Conservation (phyloP, 176 grass and related monocot genomes). For the Zea luxurians region DNA sequence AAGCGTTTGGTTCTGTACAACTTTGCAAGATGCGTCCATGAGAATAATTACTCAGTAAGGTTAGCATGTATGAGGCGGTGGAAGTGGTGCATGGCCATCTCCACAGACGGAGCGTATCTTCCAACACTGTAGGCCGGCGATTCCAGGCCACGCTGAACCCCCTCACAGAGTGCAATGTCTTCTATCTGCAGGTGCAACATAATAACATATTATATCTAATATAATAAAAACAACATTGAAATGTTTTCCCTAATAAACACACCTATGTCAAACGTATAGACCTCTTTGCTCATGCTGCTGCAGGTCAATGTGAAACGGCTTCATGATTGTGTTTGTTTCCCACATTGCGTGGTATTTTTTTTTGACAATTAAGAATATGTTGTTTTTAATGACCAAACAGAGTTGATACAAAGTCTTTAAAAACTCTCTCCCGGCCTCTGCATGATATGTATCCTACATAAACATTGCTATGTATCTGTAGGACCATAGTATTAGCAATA, state of each 20-base stretch:
- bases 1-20: not conserved
- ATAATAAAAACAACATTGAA: conserved; percentile 5
- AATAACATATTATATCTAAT: not conserved
- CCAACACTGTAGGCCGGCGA: conserved; percentile 71
- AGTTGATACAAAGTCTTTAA: too few relatives aligned
- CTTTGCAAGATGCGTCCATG: not conserved
- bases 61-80: conserved; percentile 62
- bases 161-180: conserved; percentile 86
- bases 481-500: not conserved
- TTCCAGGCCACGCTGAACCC: conserved; percentile 76
- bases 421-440: too few relatives aligned
- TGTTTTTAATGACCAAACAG: too few relatives aligned
- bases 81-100: conserved; percentile 98
- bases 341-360: not conserved
- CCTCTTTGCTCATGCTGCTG: not conserved
- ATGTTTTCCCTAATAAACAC: not conserved
- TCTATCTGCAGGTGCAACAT: conserved; percentile 59
- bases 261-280: not conserved
- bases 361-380: too few relatives aligned
- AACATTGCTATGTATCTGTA: not conserved
- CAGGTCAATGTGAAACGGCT: not conserved
- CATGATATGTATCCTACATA: too few relatives aligned
- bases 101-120: conserved; percentile 70
- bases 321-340: not conserved
- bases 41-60: conserved; percentile 25